Percentiles rank a stretch among this genome's conserved stretches.
phyloP scores from a whole-genome alignment of 1,284 basidiomycete species.

The Rhodotorula sp. region DNA sequence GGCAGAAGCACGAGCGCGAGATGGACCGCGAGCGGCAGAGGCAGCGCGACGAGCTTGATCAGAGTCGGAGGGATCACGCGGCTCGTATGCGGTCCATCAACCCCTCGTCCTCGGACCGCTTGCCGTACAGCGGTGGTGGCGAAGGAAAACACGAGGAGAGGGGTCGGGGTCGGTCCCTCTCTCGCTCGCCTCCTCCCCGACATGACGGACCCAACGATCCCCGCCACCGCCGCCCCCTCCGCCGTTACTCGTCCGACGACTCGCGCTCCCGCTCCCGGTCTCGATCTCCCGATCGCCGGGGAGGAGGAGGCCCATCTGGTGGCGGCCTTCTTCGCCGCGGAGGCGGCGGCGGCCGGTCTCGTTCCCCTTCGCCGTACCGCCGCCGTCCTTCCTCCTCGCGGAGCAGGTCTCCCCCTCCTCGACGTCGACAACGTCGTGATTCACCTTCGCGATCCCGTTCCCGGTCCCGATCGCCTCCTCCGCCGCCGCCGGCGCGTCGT shows the following conservation, averaged over 20 bases:
- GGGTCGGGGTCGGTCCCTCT: slow-evolving; percentile 2
- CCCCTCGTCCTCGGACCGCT: background rate
- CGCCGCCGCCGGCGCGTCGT: background rate
- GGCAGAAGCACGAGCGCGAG: slow-evolving; percentile 19
- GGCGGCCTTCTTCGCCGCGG: background rate
- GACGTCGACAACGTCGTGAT: background rate
- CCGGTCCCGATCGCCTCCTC: slow-evolving; percentile 16
- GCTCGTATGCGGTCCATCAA: slow-evolving; percentile 1
- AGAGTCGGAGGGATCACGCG: slow-evolving; percentile 21
- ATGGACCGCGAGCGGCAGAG: slow-evolving; percentile 19
- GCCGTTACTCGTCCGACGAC: slow-evolving; percentile 11
- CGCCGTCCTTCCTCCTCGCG: slow-evolving; percentile 25
- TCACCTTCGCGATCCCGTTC: slow-evolving; percentile 10
- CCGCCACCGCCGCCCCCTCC: slow-evolving; percentile 8
- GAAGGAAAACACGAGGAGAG: background rate
- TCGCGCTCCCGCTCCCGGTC: background rate
- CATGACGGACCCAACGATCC: slow-evolving; percentile 15
- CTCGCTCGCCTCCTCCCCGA: slow-evolving; percentile 18
- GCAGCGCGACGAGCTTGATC: slow-evolving; percentile 13
- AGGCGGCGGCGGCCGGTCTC: background rate
- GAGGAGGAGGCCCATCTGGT: slow-evolving; percentile 26
- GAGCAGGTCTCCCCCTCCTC: slow-evolving; percentile 6
- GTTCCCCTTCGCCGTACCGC: slow-evolving; percentile 15
- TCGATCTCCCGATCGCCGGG: slow-evolving; percentile 12
- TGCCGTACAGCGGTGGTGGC: slow-evolving; percentile 22